Evolutionary conservation across 2,329 filamentous ascomycete genomes (phyloP).

Genomic region (Colletotrichum sp.): DNA sequence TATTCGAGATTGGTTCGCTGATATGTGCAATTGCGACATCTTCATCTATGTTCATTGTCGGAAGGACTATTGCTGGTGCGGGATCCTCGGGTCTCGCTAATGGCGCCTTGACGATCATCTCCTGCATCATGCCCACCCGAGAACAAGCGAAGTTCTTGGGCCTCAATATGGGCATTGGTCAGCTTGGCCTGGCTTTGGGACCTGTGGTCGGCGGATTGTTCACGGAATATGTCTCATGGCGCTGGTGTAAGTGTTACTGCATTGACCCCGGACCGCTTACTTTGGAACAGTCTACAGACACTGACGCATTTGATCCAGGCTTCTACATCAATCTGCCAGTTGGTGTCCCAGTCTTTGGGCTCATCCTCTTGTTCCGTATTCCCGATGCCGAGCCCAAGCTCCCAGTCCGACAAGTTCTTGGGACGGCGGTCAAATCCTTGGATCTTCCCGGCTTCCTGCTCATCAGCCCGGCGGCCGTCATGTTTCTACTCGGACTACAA

Average conservation of each 20-base stretch:
- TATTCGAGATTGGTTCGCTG: slow-evolving; percentile 62
- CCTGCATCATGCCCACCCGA: slow-evolving; percentile 40
- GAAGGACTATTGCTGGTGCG: slow-evolving; percentile 57
- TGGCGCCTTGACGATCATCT: slow-evolving; percentile 57
- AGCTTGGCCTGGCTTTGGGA: slow-evolving; percentile 23
- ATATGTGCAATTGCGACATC: slow-evolving; percentile 56
- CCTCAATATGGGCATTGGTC: slow-evolving; percentile 26
- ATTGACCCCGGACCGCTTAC: background rate
- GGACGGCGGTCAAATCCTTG: slow-evolving; percentile 26
- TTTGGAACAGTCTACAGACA: background rate
- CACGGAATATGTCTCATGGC: slow-evolving; percentile 26
- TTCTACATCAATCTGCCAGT: slow-evolving; percentile 31
- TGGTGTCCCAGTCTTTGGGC: slow-evolving; percentile 21
- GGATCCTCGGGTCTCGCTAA: slow-evolving; percentile 57
- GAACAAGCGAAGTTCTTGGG: slow-evolving; percentile 38
- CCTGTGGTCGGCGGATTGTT: slow-evolving; percentile 33
- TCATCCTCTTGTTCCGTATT: slow-evolving; percentile 20
- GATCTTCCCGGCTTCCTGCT: slow-evolving; percentile 47
- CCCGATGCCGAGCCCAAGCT: slow-evolving; percentile 24
- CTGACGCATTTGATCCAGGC: background rate
- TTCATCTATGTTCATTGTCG: slow-evolving; percentile 58
- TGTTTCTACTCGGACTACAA: slow-evolving; percentile 49
- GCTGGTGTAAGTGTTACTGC: slow-evolving; percentile 26
- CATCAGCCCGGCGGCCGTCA: slow-evolving; percentile 43
- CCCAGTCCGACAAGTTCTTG: background rate